Conservation (phyloP, 2,329 filamentous ascomycete genomes). For the Calycina herbarum region DNA sequence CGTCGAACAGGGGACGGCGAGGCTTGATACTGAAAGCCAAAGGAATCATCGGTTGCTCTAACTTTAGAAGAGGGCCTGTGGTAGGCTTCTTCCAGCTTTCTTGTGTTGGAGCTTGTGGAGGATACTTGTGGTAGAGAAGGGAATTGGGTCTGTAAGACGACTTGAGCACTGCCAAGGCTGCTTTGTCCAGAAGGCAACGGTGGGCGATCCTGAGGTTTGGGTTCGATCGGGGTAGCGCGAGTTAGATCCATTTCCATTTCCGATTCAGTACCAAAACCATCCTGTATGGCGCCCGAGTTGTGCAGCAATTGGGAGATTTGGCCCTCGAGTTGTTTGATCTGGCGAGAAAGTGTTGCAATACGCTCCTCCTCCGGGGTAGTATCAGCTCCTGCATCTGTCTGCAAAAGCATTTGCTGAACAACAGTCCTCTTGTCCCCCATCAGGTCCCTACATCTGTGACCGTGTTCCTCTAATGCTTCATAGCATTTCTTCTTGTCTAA, state of each 20-base stretch:
- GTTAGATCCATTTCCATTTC: constrained; percentile 5
- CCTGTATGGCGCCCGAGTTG: constrained; percentile 32
- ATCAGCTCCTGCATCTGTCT: constrained; percentile 28
- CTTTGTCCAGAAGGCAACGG: constrained; percentile 26
- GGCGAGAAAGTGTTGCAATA: constrained; percentile 22
- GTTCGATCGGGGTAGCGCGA: constrained; percentile 10
- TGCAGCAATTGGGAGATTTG: constrained; percentile 29
- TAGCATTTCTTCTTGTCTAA: constrained; percentile 30
- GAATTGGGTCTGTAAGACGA: constrained; percentile 36
- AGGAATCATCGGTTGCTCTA: neutral
- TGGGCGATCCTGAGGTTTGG: constrained; percentile 16
- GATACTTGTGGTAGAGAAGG: constrained; percentile 20
- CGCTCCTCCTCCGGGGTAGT: constrained; percentile 26
- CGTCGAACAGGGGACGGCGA: constrained; percentile 20
- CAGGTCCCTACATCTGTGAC: constrained; percentile 17
- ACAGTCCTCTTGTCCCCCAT: constrained; percentile 28
- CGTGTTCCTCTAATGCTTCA: constrained; percentile 15
- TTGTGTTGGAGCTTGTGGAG: constrained; percentile 4
- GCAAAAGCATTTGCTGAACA: constrained; percentile 22
- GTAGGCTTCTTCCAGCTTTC: neutral
- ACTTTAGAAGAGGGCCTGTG: constrained; percentile 4
- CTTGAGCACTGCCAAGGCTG: constrained; percentile 31
- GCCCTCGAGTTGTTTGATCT: constrained; percentile 31
- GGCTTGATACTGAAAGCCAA: constrained; percentile 4
- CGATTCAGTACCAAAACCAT: constrained; percentile 31